Evolutionary conservation across 768 basidiomycete species (phyloP).

Genomic region (Suillus alpinus): DNA sequence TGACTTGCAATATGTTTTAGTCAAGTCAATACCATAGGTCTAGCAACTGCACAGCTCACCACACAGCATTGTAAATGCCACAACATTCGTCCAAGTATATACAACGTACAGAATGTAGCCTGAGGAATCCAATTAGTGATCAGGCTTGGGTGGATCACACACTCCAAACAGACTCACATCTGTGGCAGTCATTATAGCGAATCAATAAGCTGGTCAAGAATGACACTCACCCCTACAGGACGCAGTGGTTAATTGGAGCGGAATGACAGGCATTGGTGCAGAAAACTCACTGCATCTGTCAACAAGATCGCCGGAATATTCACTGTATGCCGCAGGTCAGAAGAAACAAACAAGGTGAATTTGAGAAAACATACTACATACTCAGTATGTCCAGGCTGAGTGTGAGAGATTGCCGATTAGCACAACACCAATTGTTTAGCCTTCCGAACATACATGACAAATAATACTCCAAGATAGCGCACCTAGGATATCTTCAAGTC

Average conservation of each 20-base stretch:
- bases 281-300: too few species aligned
- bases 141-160: background rate
- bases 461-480: background rate
- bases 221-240: too few species aligned
- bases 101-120: background rate
- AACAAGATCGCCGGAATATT: too few species aligned
- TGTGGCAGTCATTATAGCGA: background rate
- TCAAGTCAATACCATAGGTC: background rate
- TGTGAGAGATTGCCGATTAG: background rate
- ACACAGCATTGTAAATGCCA: background rate
- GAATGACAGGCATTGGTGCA: too few species aligned
- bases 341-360: too few species aligned
- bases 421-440: background rate
- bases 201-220: background rate
- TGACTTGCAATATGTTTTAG: background rate
- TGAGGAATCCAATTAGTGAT: background rate
- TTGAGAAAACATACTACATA: too few species aligned
- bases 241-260: too few species aligned
- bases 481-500: background rate
- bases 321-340: too few species aligned
- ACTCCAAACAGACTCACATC: background rate
- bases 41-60: background rate
- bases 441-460: background rate
- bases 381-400: background rate
- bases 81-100: background rate